Conservation (phyloP, 176 grass and related monocot genomes). For the Oryza meridionalis region DNA sequence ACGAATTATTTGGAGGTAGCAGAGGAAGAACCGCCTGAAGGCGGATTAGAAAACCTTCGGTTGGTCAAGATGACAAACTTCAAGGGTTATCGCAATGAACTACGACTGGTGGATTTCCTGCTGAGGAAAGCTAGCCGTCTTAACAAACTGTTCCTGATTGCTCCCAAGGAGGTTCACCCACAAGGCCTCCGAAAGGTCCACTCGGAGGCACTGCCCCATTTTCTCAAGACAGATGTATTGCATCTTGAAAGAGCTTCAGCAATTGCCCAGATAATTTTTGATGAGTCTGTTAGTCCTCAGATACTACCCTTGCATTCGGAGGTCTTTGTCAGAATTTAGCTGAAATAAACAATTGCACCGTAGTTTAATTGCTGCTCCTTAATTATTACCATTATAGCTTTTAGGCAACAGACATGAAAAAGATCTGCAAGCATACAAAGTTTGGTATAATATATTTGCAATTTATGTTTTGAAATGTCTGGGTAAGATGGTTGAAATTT, state of each 20-base stretch:
- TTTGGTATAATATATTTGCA: slow-evolving; percentile 38
- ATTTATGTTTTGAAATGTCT: slow-evolving; percentile 38
- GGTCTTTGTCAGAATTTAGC: slow-evolving; percentile 79
- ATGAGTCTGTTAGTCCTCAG: slow-evolving; percentile 50
- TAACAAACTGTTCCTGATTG: slow-evolving; percentile 55
- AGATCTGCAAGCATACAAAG: slow-evolving; percentile 37
- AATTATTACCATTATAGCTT: slow-evolving; percentile 39
- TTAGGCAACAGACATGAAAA: slow-evolving; percentile 47
- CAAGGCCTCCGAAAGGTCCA: slow-evolving; percentile 51
- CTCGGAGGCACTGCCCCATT: slow-evolving; percentile 41
- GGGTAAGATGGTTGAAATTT: slow-evolving; percentile 25
- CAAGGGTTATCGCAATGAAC: slow-evolving; percentile 84
- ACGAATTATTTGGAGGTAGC: slow-evolving; percentile 66
- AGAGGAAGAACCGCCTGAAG: slow-evolving; percentile 72
- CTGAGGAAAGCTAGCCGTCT: slow-evolving; percentile 60
- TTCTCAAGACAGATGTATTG: slow-evolving; percentile 43
- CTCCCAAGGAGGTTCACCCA: slow-evolving; percentile 60
- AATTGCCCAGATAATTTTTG: slow-evolving; percentile 59
- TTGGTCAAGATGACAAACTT: slow-evolving; percentile 83
- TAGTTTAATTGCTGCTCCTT: slow-evolving; percentile 43
- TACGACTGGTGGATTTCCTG: slow-evolving; percentile 67
- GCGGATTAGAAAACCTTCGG: slow-evolving; percentile 69
- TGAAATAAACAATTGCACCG: slow-evolving; percentile 36
- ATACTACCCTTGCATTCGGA: slow-evolving; percentile 71
- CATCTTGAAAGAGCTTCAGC: slow-evolving; percentile 58